A percentile compares a stretch with the other conserved stretches of the same genome.
These are phyloP conservation scores for Psilocybe sp. DNA, from an alignment of 768 basidiomycete genomes.

Conservation along the genomic window DNA sequence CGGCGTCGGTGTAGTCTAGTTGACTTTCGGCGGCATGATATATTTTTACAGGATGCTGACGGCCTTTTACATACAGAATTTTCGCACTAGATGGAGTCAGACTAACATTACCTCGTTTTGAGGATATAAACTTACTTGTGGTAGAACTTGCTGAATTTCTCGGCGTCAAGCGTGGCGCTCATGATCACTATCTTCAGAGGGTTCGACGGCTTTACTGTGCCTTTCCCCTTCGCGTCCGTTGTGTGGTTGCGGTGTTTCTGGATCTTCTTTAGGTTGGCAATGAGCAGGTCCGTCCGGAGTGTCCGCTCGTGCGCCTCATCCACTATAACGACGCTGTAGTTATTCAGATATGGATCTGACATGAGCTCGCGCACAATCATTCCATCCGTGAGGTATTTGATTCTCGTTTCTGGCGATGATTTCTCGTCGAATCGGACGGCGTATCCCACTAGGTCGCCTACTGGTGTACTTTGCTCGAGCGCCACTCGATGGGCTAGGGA, in stretches of 20 bases:
- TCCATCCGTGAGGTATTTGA: constrained; percentile 97
- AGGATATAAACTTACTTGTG: constrained; percentile 52
- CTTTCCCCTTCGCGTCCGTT: constrained; percentile 39
- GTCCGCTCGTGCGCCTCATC: constrained; percentile 99
- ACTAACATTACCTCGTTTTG: background rate
- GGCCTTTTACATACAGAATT: constrained; percentile 88
- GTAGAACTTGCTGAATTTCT: constrained; percentile 90
- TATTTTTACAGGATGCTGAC: constrained; percentile 88
- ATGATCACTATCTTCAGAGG: constrained; percentile 93
- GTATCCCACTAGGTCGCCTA: constrained; percentile 88
- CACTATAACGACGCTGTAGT: constrained; percentile 86
- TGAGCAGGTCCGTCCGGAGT: constrained; percentile 88
- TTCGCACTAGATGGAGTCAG: constrained; percentile 55
- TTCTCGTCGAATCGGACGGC: constrained; percentile 94
- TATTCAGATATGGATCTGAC: constrained; percentile 68
- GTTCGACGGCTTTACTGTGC: constrained; percentile 39
- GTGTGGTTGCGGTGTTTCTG: constrained; percentile 57
- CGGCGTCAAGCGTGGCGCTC: constrained; percentile 96
- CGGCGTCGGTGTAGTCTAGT: constrained; percentile 84
- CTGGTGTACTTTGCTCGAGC: constrained; percentile 65
- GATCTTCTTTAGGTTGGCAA: constrained; percentile 86
- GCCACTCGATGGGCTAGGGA: constrained; percentile 92
- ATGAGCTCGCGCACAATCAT: constrained; percentile 95
- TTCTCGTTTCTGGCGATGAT: constrained; percentile 65
- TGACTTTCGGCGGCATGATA: constrained; percentile 75